phyloP scores from a whole-genome alignment of 805 yeast species.

The Lachancea sp. region DNA sequence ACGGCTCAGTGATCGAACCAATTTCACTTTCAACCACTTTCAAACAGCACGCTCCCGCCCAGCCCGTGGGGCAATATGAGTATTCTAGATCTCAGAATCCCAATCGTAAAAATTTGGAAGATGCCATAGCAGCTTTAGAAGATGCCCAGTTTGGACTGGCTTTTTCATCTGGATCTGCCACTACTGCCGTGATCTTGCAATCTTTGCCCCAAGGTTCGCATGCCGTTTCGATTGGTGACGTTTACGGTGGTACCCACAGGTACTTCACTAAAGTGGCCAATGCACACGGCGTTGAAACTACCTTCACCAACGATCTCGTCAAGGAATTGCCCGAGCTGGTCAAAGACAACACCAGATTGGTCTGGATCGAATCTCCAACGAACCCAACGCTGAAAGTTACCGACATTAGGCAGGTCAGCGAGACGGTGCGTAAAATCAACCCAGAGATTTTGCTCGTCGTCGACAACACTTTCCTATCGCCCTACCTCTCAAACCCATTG shows the following conservation, averaged over 20 bases:
- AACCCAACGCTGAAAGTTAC: constrained; percentile 81
- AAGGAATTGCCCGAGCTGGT: constrained; percentile 51
- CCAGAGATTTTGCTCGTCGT: constrained; percentile 60
- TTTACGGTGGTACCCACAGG: constrained; percentile 88
- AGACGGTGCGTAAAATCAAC: constrained; percentile 46
- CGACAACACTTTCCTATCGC: constrained; percentile 84
- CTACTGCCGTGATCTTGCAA: constrained; percentile 72
- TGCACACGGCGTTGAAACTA: constrained; percentile 66
- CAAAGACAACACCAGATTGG: constrained; percentile 59
- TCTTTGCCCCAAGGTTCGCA: constrained; percentile 66
- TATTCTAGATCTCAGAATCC: constrained; percentile 85
- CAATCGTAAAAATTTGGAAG: constrained; percentile 75
- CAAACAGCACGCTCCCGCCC: constrained; percentile 71
- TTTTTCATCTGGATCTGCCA: constrained; percentile 79
- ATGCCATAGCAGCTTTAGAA: constrained; percentile 73
- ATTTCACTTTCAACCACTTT: constrained; percentile 79
- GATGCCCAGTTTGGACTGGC: constrained; percentile 71
- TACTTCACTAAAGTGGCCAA: constrained; percentile 81
- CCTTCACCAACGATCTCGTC: constrained; percentile 60
- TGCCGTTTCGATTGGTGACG: constrained; percentile 75
- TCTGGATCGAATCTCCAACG: constrained; percentile 86
- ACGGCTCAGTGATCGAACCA: constrained; percentile 85
- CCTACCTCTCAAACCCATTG: constrained; percentile 81
- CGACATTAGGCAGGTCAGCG: constrained; percentile 59
- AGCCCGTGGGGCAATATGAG: constrained; percentile 73